Percentiles rank a stretch among this genome's conserved stretches.
These are phyloP conservation scores for Thuja plicata DNA, from an alignment of 83 land plant species.

Conservation along the genomic window DNA sequence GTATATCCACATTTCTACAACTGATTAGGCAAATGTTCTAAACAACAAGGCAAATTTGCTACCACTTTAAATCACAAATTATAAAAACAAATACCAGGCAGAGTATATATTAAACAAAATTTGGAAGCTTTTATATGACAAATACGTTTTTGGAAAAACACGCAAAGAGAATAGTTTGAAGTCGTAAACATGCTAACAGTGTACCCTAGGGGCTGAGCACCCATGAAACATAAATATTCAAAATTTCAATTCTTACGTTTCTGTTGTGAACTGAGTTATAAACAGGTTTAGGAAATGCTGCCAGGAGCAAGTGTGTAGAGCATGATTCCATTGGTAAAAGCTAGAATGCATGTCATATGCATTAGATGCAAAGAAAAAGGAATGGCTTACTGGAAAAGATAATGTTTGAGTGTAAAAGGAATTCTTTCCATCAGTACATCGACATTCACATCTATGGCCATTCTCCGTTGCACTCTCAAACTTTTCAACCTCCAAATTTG, in stretches of 20 bases:
- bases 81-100: background rate
- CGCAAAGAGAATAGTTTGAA: background rate
- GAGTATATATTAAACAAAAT: background rate
- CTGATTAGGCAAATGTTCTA: too few relatives aligned
- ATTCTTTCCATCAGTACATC: background rate
- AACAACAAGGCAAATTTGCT: background rate
- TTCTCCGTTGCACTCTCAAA: background rate
- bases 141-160: background rate
- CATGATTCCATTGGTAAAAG: background rate
- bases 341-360: background rate
- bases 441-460: background rate
- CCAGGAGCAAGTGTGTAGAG: background rate
- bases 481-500: background rate
- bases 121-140: background rate
- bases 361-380: constrained; percentile 6
- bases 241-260: background rate
- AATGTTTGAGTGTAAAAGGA: constrained; percentile 12
- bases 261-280: background rate
- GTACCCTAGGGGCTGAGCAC: background rate
- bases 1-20: background rate
- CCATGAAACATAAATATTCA: background rate
- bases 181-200: background rate
- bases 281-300: background rate
- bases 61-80: background rate
- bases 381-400: constrained; percentile 34